Base-by-base conservation (phyloP, 2,329 filamentous ascomycete genomes). In the Zasmidium angulare region DNA sequence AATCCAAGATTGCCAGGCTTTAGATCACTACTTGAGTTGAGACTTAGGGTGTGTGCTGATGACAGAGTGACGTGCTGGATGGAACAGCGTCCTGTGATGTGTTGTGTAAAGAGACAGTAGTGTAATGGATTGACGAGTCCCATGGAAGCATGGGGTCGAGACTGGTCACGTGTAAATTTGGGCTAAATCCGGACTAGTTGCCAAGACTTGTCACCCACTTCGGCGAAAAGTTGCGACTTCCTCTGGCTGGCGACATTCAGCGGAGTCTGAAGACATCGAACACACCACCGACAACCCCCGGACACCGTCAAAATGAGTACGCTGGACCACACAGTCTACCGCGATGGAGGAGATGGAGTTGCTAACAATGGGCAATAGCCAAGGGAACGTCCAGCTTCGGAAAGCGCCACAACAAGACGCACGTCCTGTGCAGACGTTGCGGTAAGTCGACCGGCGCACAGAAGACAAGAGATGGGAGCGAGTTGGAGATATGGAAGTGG, bases 341-440 rank as follows among this genome's bases (percentile, higher is more conserved):
- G 29, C 52, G 65, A 74, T 63, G 80, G 73, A 83, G 71, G 65
- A 66, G 67, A 69, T 71, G 26, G 24, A 46, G 17, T 22, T 57
- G 46, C 62, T 64, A 36, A 64, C 46, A 46, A 14, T 29, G 29
- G 20, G 17, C 52, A 68, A 81, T 74, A 87, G 85, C 85, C 77
- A 88, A 88, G 85, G 86, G 86, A 84, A 88, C 85, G 75, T 86
- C 84, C 76, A 86, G 83, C 79, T 88, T 88, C 78, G 85, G 85
- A 77, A 88, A 88, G 82, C 88, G 91, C 87, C 91, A 96, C 86
- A 96, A 93, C 88, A 96, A 96, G 89, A 91, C 92, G 85, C 93
- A 97, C 88, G 92, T 89, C 80, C 84, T 97, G 82, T 97, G 93
- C 90, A 89, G 93, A 87, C 93, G 93, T 84, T 97, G 92, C 87